Percentiles rank a stretch among this genome's conserved stretches.
Conservation (phyloP, 2,329 filamentous ascomycete genomes). For the Aspergillus latus region DNA sequence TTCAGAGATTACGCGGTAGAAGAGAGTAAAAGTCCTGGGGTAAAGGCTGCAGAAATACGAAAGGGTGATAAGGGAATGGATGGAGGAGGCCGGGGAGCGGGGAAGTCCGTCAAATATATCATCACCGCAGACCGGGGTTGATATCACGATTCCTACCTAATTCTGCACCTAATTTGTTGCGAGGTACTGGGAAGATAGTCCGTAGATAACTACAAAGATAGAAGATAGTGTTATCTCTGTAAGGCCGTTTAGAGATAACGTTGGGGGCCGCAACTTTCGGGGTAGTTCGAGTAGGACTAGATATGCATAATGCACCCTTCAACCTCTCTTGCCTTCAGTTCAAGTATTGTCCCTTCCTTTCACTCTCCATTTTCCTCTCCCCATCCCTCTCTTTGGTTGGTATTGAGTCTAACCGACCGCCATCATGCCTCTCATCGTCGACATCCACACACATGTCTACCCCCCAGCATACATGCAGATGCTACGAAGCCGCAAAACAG, state of each 20-base stretch:
- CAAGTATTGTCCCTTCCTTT: not conserved
- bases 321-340: not conserved
- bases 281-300: not conserved
- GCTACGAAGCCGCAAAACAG: constrained; percentile 52
- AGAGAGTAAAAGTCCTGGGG: not conserved
- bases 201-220: not conserved
- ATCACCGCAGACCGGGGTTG: not conserved
- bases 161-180: not conserved
- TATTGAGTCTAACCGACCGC: constrained; percentile 15
- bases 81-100: not conserved
- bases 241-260: not conserved
- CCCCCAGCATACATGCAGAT: constrained; percentile 60
- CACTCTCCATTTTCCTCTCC: not conserved
- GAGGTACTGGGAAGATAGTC: not conserved
- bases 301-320: not conserved
- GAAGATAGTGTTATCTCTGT: constrained; percentile 3
- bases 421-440: constrained; percentile 49
- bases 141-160: not conserved
- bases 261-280: not conserved
- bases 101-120: constrained; percentile 1
- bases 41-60: not conserved
- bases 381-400: not conserved
- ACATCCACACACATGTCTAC: constrained; percentile 65
- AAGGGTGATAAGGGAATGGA: not conserved
- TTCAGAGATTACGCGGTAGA: not conserved